Evolutionary conservation across 768 basidiomycete genomes (phyloP).

Genomic region (Paxillus rubicundulus): DNA sequence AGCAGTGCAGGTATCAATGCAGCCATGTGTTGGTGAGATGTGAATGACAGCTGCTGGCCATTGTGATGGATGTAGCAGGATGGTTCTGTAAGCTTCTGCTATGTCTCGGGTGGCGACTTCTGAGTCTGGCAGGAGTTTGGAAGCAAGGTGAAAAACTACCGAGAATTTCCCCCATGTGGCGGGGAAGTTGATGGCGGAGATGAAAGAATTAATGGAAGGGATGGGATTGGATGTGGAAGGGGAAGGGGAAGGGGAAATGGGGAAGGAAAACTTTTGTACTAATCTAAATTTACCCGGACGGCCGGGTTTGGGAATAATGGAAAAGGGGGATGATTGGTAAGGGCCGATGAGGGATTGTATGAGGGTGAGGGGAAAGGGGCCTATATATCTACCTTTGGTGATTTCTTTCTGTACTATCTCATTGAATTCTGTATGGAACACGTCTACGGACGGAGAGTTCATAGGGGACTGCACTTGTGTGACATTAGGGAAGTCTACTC

Average conservation of each 20-base stretch:
- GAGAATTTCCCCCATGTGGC: too few species aligned
- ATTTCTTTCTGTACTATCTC: neutral
- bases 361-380: conserved; percentile 1
- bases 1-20: neutral
- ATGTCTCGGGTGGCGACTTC: too few species aligned
- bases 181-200: neutral
- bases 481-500: conserved; percentile 1
- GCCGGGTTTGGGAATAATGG: conserved; percentile 20
- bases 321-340: conserved; percentile 19
- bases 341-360: conserved; percentile 12
- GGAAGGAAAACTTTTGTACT: conserved; percentile 22
- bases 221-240: neutral
- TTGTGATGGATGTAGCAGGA: too few species aligned
- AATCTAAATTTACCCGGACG: conserved; percentile 10
- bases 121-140: too few species aligned
- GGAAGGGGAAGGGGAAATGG: neutral
- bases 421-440: neutral
- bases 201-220: neutral
- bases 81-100: too few species aligned
- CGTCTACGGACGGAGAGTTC: neutral
- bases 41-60: too few species aligned
- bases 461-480: neutral
- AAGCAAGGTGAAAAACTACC: too few species aligned
- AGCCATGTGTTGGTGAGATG: too few species aligned
- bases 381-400: conserved; percentile 15